These are phyloP conservation scores for Periconia sp. DNA, from an alignment of 2,329 filamentous ascomycete species.

Conservation along the genomic window DNA sequence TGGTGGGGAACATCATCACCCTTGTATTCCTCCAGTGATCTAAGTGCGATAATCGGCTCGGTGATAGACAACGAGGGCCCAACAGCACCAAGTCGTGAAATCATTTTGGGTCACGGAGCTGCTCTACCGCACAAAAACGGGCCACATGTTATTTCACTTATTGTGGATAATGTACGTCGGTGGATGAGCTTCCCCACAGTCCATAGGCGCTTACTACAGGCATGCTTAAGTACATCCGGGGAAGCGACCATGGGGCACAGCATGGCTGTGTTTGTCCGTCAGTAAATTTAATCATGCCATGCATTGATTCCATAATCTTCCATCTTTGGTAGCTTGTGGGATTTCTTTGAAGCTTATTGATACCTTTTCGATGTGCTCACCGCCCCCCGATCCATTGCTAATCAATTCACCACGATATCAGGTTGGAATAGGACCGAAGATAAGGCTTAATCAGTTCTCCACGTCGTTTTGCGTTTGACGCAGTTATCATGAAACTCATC, in stretches of 20 bases:
- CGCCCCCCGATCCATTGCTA: no score
- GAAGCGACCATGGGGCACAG: background rate
- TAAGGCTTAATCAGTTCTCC: no score
- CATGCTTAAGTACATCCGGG: background rate
- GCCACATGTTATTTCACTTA: background rate
- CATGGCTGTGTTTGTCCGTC: no score
- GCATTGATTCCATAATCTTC: background rate
- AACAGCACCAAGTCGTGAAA: background rate
- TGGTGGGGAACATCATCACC: background rate
- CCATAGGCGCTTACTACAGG: background rate
- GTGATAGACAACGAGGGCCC: no score
- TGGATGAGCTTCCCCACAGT: slow-evolving; percentile 7
- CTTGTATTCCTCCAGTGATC: no score
- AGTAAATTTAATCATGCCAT: background rate
- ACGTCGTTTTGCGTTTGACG: no score
- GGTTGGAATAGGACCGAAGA: no score
- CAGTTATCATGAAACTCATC: no score
- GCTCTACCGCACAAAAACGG: background rate
- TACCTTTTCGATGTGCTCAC: no score
- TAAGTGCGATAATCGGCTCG: no score
- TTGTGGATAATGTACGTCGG: background rate
- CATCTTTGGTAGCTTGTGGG: background rate
- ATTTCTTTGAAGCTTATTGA: background rate
- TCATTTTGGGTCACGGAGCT: background rate
- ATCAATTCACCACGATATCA: no score